A percentile compares a stretch with the other conserved stretches of the same genome.
These are phyloP conservation scores for Atkinsonella hypoxylon DNA, from an alignment of 2,329 filamentous ascomycete species.

Conservation along the genomic window DNA sequence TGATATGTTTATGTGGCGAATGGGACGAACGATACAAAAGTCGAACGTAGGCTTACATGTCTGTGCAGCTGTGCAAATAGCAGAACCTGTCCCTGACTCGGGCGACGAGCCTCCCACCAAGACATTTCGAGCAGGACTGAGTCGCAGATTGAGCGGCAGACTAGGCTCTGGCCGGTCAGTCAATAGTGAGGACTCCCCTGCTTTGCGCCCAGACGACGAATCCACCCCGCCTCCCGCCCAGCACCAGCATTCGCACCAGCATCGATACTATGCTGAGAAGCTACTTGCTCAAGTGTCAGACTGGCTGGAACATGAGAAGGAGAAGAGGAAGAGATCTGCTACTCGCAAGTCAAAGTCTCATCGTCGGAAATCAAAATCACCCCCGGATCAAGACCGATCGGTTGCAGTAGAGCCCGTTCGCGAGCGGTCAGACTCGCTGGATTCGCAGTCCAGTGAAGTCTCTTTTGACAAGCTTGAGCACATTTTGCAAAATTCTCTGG, in stretches of 20 bases:
- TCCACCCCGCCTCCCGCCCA: constrained; percentile 11
- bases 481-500: constrained; percentile 61
- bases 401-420: constrained; percentile 9
- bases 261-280: constrained; percentile 36
- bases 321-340: constrained; percentile 45
- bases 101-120: constrained; percentile 22
- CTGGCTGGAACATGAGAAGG: constrained; percentile 77
- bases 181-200: constrained; percentile 21
- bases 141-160: constrained; percentile 24
- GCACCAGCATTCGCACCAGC: constrained; percentile 19
- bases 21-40: neutral
- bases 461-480: constrained; percentile 72
- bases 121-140: constrained; percentile 21
- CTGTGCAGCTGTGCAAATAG: constrained; percentile 41
- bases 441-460: constrained; percentile 55
- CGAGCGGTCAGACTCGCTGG: constrained; percentile 40
- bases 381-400: constrained; percentile 15
- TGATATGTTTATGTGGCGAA: neutral
- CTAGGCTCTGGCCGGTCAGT: constrained; percentile 33
- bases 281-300: constrained; percentile 64
- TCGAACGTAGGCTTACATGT: constrained; percentile 13
- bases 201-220: constrained; percentile 18
- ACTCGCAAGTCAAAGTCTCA: constrained; percentile 21
- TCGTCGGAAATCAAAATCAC: constrained; percentile 30
- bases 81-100: constrained; percentile 32